Base-by-base conservation (phyloP, 2,329 filamentous ascomycete species). In the Colletotrichum sp. region DNA sequence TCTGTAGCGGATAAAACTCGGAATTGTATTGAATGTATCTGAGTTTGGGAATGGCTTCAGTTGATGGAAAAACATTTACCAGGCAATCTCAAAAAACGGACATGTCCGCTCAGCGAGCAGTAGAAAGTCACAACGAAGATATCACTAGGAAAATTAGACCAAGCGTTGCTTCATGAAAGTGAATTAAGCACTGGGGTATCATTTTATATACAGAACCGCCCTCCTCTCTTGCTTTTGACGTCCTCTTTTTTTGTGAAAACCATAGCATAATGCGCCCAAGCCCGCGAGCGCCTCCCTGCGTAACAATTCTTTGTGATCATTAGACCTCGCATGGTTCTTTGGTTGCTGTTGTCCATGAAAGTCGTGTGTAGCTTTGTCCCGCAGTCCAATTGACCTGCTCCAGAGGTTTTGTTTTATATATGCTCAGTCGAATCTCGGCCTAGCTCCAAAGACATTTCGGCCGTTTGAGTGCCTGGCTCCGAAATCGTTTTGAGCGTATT, bases 181-280 rank as follows among this genome's bases (percentile, higher is more conserved):
- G 26, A 36, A 74, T 69, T 57, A 60, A 75, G 74, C 70, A 74
- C 71, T 74, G 57, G 74, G 74, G 74, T 76, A 76, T 76, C 74
- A 76, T 74, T 18, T 26, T 65, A 76, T 74, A n/a, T 69, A 76
- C 74, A 76, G 63, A 72, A 52, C 48, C n/a, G 70, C 48, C 71
- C 60, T 55, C 12, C 18, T 39, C 30, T 68, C 64, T 61, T 48
- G 36, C 43, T 55, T 34, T 48, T 10, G 28, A 28, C 16, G 10
- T 24, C 16, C 3, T 65, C 64, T 67, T 61, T 52, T 71, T 36
- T 63, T 67, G 36, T 48, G 21, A 13, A 32, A 55, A 30, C 61
- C 70, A 36, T 39, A 69, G 74, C 74, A 65, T 18, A 48, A 39
- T 69, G 48, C 71, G 72, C 70, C 64, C 5, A 65, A 60, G 59